Evolutionary conservation across 768 basidiomycete genomes (phyloP), one percentile per base, ranked within the genome.

Genomic region (Hericium alpestre): DNA sequence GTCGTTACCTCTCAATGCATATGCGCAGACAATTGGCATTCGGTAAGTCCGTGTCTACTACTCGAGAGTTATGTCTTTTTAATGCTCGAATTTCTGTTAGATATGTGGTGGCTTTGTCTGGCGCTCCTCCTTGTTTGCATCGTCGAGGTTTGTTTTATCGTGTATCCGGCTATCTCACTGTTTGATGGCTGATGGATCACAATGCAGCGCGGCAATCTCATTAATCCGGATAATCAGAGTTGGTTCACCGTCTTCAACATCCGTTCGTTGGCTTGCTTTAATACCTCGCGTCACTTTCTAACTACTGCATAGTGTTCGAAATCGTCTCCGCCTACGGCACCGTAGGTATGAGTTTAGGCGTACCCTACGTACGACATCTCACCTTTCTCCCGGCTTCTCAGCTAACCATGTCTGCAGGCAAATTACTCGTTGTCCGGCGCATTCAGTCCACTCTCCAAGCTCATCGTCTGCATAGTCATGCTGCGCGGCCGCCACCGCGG

Each of bases 91-190:
- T n/a, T 12, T 3, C 47, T 50, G n/a, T 13, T 60, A 93, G 94
- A 96, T 70, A 92, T 97, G 81, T 96, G 94, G 95, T 96, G 93
- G 93, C 70, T 98, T 20, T 87, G 75, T 0, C 69, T 91, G 12
- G 92, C 90, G 0, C 70, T 97, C 12, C 93, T 93, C 71, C 69
- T 96, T 1, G 76, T 97, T 41, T 97, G 94, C 67, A 95, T 97
- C 61, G 84, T 96, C 59, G 96, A 97, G 79, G 91, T 90, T 59
- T 58, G 78, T 61, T 16, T 32, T 1, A 32, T 32, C 8, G 9
- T 32, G 32, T 15, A 7, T 13, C 20, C 20, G 22, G 13, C 32
- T 25, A 38, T 55, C 16, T 20, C 11, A 16, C 20, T 7, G 32
- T 15, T 4, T 10, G 13, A 13, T 38, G 18, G 22, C 43, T 55